Percentiles rank a stretch among this genome's conserved stretches.
These are phyloP conservation scores for Alternaria sp. DNA, from an alignment of 2,329 filamentous ascomycete species.

Conservation along the genomic window DNA sequence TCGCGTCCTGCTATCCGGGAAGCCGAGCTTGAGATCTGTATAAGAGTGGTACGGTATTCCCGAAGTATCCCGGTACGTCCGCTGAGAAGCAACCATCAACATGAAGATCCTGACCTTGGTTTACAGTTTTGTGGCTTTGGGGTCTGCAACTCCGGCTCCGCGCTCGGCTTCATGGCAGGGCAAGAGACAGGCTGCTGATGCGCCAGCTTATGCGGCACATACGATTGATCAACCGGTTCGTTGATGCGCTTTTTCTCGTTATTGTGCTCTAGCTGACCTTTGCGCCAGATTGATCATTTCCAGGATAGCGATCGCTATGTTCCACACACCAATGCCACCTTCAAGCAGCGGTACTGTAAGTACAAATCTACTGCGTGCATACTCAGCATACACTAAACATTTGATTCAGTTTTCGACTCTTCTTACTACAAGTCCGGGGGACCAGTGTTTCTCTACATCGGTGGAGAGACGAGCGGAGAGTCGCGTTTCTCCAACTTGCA, in stretches of 20 bases:
- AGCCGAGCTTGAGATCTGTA: constrained; percentile 4
- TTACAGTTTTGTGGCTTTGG: constrained; percentile 13
- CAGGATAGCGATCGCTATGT: constrained; percentile 52
- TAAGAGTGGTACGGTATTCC: neutral
- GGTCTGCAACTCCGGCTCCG: constrained; percentile 8
- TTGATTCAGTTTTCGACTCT: constrained; percentile 54
- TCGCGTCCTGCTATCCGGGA: neutral
- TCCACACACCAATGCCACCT: constrained; percentile 58
- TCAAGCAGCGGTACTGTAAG: constrained; percentile 61
- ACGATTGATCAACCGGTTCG: constrained; percentile 38
- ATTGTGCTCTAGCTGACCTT: neutral
- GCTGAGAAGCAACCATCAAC: neutral
- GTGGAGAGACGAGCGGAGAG: constrained; percentile 56
- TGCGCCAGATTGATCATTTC: constrained; percentile 56
- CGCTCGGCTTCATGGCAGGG: constrained; percentile 4
- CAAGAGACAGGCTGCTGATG: constrained; percentile 22
- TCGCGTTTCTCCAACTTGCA: constrained; percentile 50
- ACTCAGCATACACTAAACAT: neutral
- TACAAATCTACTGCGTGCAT: neutral
- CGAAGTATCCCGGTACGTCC: neutral
- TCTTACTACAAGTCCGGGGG: constrained; percentile 64
- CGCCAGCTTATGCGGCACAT: constrained; percentile 31
- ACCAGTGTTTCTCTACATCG: constrained; percentile 60
- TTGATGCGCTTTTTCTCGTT: neutral
- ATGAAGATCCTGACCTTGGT: constrained; percentile 21